Evolutionary conservation across 306 rosid genomes (phyloP).

Genomic region (Ormosia semicastrata): DNA sequence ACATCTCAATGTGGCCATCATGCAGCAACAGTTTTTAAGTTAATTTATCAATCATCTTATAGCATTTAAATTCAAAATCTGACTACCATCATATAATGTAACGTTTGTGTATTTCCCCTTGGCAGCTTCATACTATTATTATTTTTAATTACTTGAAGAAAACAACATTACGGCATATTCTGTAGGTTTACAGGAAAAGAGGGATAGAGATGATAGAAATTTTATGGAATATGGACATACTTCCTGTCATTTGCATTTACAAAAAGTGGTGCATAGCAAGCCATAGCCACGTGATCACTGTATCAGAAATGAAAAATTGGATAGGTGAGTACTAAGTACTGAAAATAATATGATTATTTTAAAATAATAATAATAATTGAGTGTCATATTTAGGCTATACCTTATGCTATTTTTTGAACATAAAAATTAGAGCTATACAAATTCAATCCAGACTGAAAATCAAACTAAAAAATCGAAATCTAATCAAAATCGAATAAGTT

Average conservation of each 20-base stretch:
- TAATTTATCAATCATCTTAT: not conserved
- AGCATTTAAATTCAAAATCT: not conserved
- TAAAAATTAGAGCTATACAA: too few relatives aligned
- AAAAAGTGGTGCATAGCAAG: conserved; percentile 88
- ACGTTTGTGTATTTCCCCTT: not conserved
- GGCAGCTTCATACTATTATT: not conserved
- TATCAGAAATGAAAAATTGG: conserved; percentile 21
- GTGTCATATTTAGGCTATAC: too few relatives aligned
- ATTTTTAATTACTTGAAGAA: not conserved
- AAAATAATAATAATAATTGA: not conserved
- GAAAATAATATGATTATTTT: not conserved
- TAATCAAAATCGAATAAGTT: too few relatives aligned
- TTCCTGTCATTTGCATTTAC: conserved; percentile 63
- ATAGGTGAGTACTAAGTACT: not conserved
- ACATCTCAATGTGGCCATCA: conserved; percentile 20
- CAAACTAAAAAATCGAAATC: too few relatives aligned
- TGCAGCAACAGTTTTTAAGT: not conserved
- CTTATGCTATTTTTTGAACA: not conserved
- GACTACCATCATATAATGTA: not conserved
- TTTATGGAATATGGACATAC: conserved; percentile 26
- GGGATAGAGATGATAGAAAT: not conserved
- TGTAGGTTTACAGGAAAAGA: not conserved
- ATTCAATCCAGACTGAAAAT: too few relatives aligned
- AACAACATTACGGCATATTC: not conserved
- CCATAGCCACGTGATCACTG: conserved; percentile 83